A percentile compares a stretch with the other conserved stretches of the same genome.
These are phyloP conservation scores for Penicillium atrosanguineum DNA, from an alignment of 495 filamentous ascomycete species.

Conservation along the genomic window DNA sequence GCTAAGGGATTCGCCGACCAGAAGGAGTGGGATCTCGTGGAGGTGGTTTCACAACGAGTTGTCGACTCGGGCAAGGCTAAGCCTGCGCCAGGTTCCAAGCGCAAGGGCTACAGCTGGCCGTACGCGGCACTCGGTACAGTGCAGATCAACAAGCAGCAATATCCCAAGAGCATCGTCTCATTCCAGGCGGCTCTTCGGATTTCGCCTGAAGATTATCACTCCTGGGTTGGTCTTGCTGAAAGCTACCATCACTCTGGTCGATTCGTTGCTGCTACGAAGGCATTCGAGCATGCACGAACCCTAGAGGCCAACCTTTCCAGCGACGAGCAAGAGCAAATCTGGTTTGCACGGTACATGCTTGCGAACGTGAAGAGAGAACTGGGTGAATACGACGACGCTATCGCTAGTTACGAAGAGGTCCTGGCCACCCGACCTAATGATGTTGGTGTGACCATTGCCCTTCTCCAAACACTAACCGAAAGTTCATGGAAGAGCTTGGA, in stretches of 20 bases:
- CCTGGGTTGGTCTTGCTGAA: slow-evolving; percentile 94
- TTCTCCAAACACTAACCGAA: slow-evolving; percentile 84
- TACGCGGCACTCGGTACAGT: slow-evolving; percentile 95
- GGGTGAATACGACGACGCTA: slow-evolving; percentile 81
- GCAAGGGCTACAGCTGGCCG: slow-evolving; percentile 91
- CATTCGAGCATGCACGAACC: slow-evolving; percentile 75
- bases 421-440: slow-evolving; percentile 64
- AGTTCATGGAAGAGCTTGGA: slow-evolving; percentile 73
- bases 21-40: slow-evolving; percentile 94
- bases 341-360: slow-evolving; percentile 97
- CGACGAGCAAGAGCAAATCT: slow-evolving; percentile 60
- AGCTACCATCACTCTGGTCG: slow-evolving; percentile 92
- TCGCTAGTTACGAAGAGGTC: slow-evolving; percentile 70
- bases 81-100: slow-evolving; percentile 86
- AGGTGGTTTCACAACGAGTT: slow-evolving; percentile 85
- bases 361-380: slow-evolving; percentile 91
- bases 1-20: slow-evolving; percentile 81
- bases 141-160: slow-evolving; percentile 92
- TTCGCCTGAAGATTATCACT: slow-evolving; percentile 81
- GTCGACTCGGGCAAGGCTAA: slow-evolving; percentile 88
- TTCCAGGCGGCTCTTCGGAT: slow-evolving; percentile 90
- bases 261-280: slow-evolving; percentile 88
- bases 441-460: slow-evolving; percentile 79
- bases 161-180: slow-evolving; percentile 77
- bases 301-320: slow-evolving; percentile 50